A percentile compares a stretch with the other conserved stretches of the same genome.
Evolutionary conservation across 2,329 filamentous ascomycete species (phyloP).

Genomic region (Trichoderma asperellum): DNA sequence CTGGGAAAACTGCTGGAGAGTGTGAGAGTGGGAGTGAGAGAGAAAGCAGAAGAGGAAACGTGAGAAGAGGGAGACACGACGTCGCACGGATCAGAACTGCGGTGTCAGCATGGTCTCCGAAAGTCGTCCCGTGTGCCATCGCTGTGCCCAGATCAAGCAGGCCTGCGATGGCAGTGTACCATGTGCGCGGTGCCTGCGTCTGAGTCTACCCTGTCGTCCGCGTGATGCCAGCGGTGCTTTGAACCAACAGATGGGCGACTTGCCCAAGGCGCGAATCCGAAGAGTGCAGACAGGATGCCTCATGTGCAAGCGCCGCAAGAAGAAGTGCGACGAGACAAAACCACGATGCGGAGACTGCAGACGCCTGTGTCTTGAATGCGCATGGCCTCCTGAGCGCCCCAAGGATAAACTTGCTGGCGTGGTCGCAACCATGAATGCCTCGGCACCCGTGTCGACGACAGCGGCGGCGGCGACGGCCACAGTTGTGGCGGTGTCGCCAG

Average conservation of each 20-base stretch:
- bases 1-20: neutral
- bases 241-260: conserved; percentile 29
- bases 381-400: conserved; percentile 38
- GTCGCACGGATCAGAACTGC: neutral
- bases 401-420: conserved; percentile 29
- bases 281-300: conserved; percentile 48
- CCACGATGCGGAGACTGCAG: conserved; percentile 47
- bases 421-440: neutral
- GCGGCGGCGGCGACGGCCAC: neutral
- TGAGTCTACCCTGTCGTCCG: conserved; percentile 41
- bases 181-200: conserved; percentile 41
- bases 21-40: neutral
- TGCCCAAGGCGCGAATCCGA: conserved; percentile 42
- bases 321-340: conserved; percentile 53
- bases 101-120: conserved; percentile 36
- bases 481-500: neutral
- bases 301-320: conserved; percentile 52
- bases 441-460: neutral
- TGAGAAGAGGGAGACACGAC: neutral
- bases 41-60: neutral
- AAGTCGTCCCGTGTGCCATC: conserved; percentile 40
- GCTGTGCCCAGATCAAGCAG: conserved; percentile 45
- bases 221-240: conserved; percentile 33
- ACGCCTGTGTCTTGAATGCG: conserved; percentile 42
- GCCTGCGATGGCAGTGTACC: conserved; percentile 42